A percentile compares a stretch with the other conserved stretches of the same genome.
Conservation (phyloP, 2,329 filamentous ascomycete species). For the Talaromyces sp. region DNA sequence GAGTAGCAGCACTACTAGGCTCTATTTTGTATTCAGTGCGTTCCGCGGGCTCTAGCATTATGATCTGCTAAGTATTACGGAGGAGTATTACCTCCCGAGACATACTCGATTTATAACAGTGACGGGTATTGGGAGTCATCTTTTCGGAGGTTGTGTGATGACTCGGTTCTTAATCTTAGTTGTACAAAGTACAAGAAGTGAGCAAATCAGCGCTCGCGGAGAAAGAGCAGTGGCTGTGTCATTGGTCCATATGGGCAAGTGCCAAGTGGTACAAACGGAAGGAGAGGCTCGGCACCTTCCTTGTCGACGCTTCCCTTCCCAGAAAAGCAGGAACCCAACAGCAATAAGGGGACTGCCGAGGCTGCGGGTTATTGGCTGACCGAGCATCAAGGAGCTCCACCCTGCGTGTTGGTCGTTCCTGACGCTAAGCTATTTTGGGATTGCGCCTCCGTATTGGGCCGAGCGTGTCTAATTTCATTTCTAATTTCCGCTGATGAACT, state of each 20-base stretch:
- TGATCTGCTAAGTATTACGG: neutral
- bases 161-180: neutral
- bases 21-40: too few species aligned
- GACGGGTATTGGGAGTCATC: neutral
- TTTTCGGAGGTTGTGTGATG: neutral
- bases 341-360: neutral
- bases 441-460: neutral
- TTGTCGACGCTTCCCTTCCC: neutral
- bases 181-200: too few species aligned
- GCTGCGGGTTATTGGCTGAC: neutral
- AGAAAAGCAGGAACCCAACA: neutral
- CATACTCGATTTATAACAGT: neutral
- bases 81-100: too few species aligned
- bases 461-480: neutral
- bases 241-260: neutral
- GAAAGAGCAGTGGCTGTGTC: neutral
- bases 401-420: conserved; percentile 12
- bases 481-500: conserved; percentile 13
- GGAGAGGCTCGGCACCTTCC: conserved; percentile 3
- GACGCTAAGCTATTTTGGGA: conserved; percentile 7
- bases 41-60: neutral
- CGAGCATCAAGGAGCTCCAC: neutral
- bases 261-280: neutral
- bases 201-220: neutral
- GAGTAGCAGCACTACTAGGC: neutral